Percentiles rank a stretch among this genome's conserved stretches.
Conservation (phyloP, 116 monocot genomes). For the Zostera marina region DNA sequence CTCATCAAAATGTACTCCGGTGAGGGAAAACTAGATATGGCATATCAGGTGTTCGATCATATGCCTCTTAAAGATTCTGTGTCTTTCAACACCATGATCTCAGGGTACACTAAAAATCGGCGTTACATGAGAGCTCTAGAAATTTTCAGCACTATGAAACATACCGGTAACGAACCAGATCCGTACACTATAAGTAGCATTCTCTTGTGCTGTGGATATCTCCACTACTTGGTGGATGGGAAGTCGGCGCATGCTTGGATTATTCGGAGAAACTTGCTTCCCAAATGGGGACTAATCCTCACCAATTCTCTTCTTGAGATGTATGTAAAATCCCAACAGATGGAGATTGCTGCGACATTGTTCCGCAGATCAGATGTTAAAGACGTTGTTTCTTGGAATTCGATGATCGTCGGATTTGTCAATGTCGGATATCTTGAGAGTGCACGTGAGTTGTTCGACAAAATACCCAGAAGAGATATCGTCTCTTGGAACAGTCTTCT, state of each 20-base stretch:
- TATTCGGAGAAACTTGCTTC: slow-evolving; percentile 8
- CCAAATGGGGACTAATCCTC: slow-evolving; percentile 19
- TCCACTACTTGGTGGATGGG: slow-evolving; percentile 16
- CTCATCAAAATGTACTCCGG: slow-evolving; percentile 40
- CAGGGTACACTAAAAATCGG: slow-evolving; percentile 24
- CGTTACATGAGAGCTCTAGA: slow-evolving; percentile 18
- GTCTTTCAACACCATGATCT: slow-evolving; percentile 48
- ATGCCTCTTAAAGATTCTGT: slow-evolving; percentile 23
- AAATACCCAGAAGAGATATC: slow-evolving; percentile 34
- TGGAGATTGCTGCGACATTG: slow-evolving; percentile 17
- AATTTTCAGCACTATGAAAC: slow-evolving; percentile 19
- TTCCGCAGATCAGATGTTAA: slow-evolving; percentile 24
- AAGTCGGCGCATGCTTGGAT: slow-evolving; percentile 39
- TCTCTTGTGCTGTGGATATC: slow-evolving; percentile 29
- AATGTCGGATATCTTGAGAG: slow-evolving; percentile 21
- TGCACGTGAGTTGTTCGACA: slow-evolving; percentile 22
- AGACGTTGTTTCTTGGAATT: slow-evolving; percentile 52
- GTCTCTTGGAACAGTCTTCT: slow-evolving; percentile 61
- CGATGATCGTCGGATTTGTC: slow-evolving; percentile 35
- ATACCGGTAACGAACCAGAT: slow-evolving; percentile 26
- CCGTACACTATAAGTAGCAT: slow-evolving; percentile 31
- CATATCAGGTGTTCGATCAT: slow-evolving; percentile 17
- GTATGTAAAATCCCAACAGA: slow-evolving; percentile 42
- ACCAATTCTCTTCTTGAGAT: slow-evolving; percentile 50
- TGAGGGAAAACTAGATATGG: slow-evolving; percentile 14